These are phyloP conservation scores for Cryptosporidium tyzzeri DNA, from an alignment of 169 alveolate species.

Conservation along the genomic window DNA sequence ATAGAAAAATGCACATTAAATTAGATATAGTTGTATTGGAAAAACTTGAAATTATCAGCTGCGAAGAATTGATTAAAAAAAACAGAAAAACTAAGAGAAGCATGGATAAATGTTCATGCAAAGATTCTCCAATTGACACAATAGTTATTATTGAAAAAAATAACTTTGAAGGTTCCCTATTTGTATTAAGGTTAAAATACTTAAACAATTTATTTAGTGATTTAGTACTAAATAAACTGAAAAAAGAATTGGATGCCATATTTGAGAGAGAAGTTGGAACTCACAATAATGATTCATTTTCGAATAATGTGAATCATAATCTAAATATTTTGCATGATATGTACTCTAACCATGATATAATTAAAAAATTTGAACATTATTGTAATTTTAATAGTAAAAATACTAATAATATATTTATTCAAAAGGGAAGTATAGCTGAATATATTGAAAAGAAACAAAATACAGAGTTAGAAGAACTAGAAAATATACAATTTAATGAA, in stretches of 20 bases:
- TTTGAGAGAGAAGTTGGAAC: not conserved
- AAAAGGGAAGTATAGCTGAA: not conserved
- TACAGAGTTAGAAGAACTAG: not conserved
- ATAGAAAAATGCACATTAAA: not conserved
- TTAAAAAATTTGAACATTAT: not conserved
- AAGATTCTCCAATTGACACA: constrained; percentile 31
- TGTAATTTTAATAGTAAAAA: not conserved
- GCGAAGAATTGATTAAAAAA: not conserved
- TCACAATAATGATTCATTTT: not conserved
- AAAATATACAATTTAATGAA: not conserved
- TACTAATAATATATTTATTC: not conserved
- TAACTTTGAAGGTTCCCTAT: not conserved
- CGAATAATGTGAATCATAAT: not conserved
- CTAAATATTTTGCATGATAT: constrained; percentile 2
- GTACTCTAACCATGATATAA: not conserved
- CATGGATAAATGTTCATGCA: constrained; percentile 7
- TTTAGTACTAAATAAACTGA: not conserved
- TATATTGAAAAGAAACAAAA: not conserved
- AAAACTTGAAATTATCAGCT: constrained; percentile 2
- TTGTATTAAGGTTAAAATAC: constrained; percentile 16
- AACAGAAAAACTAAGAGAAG: not conserved
- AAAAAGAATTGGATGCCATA: constrained; percentile 5
- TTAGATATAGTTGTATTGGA: not conserved
- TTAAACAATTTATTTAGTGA: constrained; percentile 12
- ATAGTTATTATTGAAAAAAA: constrained; percentile 5